Base-by-base conservation (phyloP, 441 rosid species). In the Biscutella laevigata region DNA sequence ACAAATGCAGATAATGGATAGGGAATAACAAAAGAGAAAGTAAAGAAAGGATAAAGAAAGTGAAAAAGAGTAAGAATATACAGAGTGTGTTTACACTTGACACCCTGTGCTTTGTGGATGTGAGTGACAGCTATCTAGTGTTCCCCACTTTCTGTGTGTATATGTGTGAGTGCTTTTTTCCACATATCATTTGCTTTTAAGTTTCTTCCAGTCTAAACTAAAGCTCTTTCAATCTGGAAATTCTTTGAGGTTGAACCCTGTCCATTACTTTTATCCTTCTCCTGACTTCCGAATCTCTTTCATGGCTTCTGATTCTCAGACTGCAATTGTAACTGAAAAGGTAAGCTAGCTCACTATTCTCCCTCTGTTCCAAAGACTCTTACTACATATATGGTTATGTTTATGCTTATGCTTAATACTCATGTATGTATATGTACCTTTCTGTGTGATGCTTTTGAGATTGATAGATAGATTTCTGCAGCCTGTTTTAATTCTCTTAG, bases 261-360 rank as follows among this genome's bases (percentile, higher is more conserved):
- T 60, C 71, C 71, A 53, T 60, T 67, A 46, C 58, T 59, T 67
- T 66, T 53, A 28, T 36, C 17, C 14, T 33, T 35, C 45, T 34
- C 32, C 24, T 42, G 22, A 19, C 36, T 40, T 47, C 54, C 43
- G 43, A 51, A 57, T 29, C 55, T 58, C 64, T 66, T 44, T 47
- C 71, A 66, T 66, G 71, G 66, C 71, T 60, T 53, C 71, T 40
- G 61, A 66, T 59, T 66, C 71, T 66, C 57, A 45, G 17, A 32
- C 66, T 67, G 46, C 28, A 13, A 26, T 28, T 67, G 26, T 24
- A 20, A 37, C 62, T 67, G 62, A 60, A 60, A 59, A 53, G 62
- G 71, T 67, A 39, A 60, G 22, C 32, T 32, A 30, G 5, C 6
- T 53, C 37, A 57, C 10, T 34, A 20, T 6, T 15, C 15, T 52